phyloP scores from a whole-genome alignment of 1,284 basidiomycete species.

The Violaceomyces palustris region DNA sequence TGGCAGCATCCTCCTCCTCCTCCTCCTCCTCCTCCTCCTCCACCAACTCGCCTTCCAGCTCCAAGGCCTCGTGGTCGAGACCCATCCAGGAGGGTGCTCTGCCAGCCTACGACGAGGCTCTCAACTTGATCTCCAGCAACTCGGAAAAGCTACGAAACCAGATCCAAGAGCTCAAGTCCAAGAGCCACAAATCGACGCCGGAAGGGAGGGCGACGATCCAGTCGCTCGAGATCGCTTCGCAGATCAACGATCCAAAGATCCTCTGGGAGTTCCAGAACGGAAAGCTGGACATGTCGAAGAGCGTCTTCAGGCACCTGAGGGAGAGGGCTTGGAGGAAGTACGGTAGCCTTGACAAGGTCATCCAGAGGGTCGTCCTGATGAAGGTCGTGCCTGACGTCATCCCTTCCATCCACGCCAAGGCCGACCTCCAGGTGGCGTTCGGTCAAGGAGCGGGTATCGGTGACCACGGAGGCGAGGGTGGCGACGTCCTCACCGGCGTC shows the following conservation, averaged over 20 bases:
- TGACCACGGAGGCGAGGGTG: conserved; percentile 55
- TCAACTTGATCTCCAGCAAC: conserved; percentile 62
- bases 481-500: conserved; percentile 67
- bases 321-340: conserved; percentile 72
- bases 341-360: conserved; percentile 57
- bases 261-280: conserved; percentile 71
- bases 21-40: conserved; percentile 4
- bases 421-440: conserved; percentile 67
- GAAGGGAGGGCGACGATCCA: conserved; percentile 32
- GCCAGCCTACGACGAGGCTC: conserved; percentile 76
- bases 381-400: conserved; percentile 81
- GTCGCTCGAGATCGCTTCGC: conserved; percentile 63
- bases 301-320: conserved; percentile 71
- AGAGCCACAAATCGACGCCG: not conserved
- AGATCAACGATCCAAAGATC: conserved; percentile 71
- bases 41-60: not conserved
- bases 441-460: conserved; percentile 52
- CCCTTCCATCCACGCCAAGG: conserved; percentile 65
- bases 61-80: conserved; percentile 25
- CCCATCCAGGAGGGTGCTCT: conserved; percentile 63
- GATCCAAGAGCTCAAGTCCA: conserved; percentile 51
- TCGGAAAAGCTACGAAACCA: conserved; percentile 56
- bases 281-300: conserved; percentile 58
- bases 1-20: conserved; percentile 2
- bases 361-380: conserved; percentile 88